Evolutionary conservation across 2,329 filamentous ascomycete genomes (phyloP).

Genomic region (Fusarium illudens): DNA sequence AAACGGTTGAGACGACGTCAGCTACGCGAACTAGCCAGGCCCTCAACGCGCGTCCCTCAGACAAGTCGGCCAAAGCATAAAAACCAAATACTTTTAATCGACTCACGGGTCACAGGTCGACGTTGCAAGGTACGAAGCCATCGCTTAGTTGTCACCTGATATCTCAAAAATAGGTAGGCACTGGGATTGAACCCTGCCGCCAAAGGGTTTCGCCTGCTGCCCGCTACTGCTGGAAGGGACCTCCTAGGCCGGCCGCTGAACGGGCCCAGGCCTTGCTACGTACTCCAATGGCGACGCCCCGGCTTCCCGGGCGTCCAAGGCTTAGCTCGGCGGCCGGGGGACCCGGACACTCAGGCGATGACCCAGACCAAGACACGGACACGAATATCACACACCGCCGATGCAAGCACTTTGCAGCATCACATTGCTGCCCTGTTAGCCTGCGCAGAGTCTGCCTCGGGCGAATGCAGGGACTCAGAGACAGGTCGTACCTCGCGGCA

Average conservation of each 20-base stretch:
- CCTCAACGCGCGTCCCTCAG: conserved; percentile 21
- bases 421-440: background rate
- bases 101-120: conserved; percentile 19
- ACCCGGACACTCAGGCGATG: conserved; percentile 11
- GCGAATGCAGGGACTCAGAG: background rate
- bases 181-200: conserved; percentile 9
- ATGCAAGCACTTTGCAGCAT: conserved; percentile 7
- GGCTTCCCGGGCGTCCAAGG: background rate
- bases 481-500: background rate
- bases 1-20: conserved; percentile 26
- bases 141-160: conserved; percentile 31
- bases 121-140: conserved; percentile 14
- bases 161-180: conserved; percentile 4
- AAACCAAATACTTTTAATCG: background rate
- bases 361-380: background rate
- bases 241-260: conserved; percentile 6
- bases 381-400: conserved; percentile 2
- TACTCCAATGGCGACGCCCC: conserved; percentile 10
- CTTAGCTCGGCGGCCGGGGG: conserved; percentile 15
- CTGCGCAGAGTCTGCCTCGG: background rate
- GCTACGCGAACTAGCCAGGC: conserved; percentile 18
- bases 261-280: background rate
- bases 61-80: background rate
- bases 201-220: conserved; percentile 14
- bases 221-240: conserved; percentile 35